Conservation (phyloP, 768 basidiomycete genomes). For the Vararia minispora region DNA sequence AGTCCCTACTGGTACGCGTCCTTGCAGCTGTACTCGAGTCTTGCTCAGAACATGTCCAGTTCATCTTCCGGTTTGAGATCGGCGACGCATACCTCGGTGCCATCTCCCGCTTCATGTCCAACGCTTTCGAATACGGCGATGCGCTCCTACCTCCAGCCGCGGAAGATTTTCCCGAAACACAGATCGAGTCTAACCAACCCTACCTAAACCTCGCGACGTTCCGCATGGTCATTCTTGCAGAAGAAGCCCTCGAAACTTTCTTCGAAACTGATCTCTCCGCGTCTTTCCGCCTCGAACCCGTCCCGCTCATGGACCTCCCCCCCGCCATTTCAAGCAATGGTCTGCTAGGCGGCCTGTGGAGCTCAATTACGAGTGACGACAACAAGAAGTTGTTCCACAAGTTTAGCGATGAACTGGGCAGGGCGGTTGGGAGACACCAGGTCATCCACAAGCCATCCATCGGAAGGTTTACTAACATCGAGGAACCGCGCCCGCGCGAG, state of each 20-base stretch:
- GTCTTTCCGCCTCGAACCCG: slow-evolving; percentile 72
- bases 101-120: slow-evolving; percentile 94
- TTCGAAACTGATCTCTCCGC: slow-evolving; percentile 86
- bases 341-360: slow-evolving; percentile 78
- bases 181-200: slow-evolving; percentile 68
- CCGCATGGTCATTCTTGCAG: slow-evolving; percentile 97
- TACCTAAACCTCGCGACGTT: slow-evolving; percentile 95
- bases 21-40: slow-evolving; percentile 4
- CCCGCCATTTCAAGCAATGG: slow-evolving; percentile 46
- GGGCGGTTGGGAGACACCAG: slow-evolving; percentile 90
- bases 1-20: slow-evolving; percentile 72
- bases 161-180: slow-evolving; percentile 25
- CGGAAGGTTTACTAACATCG: slow-evolving; percentile 70
- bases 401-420: slow-evolving; percentile 89
- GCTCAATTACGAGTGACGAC: slow-evolving; percentile 78
- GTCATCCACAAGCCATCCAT: slow-evolving; percentile 75
- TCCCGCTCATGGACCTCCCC: slow-evolving; percentile 58
- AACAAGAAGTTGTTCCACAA: slow-evolving; percentile 93
- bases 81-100: slow-evolving; percentile 96
- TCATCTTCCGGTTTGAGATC: slow-evolving; percentile 94
- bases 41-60: slow-evolving; percentile 34
- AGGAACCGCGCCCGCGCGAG: slow-evolving; percentile 85
- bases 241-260: slow-evolving; percentile 93
- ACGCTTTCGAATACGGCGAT: slow-evolving; percentile 97
- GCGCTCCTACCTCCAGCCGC: slow-evolving; percentile 60